Conservation (phyloP, 225 moss, liverwort and hornwort genomes). For the Pseudoscleropodium purum region DNA sequence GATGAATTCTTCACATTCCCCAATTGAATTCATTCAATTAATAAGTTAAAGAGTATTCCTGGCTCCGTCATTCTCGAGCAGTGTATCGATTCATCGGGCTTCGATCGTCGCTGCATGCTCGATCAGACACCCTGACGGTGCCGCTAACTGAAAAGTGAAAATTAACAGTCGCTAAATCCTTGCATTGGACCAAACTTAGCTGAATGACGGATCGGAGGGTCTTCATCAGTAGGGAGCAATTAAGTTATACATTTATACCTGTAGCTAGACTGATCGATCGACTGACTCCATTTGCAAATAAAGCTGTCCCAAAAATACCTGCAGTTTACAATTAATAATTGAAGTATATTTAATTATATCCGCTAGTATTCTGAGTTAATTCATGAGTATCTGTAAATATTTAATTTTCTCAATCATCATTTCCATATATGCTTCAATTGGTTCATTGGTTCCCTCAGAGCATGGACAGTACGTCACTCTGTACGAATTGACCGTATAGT, state of each 20-base stretch:
- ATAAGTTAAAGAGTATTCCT: too few species aligned
- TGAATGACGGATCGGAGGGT: too few species aligned
- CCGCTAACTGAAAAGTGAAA: not conserved
- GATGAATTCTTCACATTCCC: constrained; percentile 6
- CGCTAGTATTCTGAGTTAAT: not conserved
- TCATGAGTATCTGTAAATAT: not conserved
- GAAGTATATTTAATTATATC: not conserved
- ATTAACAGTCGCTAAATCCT: not conserved
- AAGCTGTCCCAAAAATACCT: not conserved
- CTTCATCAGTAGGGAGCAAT: not conserved
- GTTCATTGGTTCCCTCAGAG: not conserved
- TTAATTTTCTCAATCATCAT: not conserved
- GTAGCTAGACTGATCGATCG: not conserved
- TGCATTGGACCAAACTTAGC: not conserved
- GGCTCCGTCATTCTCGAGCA: not conserved
- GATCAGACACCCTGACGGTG: not conserved
- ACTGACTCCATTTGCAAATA: not conserved
- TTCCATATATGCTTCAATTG: not conserved
- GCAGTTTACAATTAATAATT: not conserved
- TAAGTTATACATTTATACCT: not conserved
- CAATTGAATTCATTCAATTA: not conserved
- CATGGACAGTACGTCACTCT: not conserved
- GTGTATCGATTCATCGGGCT: not conserved
- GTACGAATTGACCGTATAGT: not conserved
- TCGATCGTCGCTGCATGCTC: not conserved